Conservation (phyloP, 1,284 basidiomycete species). For the Boletus mariae region DNA sequence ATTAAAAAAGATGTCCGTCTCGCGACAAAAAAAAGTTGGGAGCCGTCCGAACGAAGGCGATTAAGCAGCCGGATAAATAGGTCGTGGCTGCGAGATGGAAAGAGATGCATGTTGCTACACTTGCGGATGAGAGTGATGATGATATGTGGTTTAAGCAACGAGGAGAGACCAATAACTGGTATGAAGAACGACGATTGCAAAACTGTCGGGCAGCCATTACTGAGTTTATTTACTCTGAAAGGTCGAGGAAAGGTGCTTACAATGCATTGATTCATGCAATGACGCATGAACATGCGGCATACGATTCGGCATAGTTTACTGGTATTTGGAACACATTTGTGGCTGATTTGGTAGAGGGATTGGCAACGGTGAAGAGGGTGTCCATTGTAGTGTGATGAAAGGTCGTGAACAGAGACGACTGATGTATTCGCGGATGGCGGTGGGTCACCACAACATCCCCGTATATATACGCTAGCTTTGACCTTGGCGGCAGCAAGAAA, state of each 20-base stretch:
- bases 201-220: conserved; percentile 1
- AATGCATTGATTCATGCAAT: conserved; percentile 14
- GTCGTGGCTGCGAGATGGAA: conserved; percentile 2
- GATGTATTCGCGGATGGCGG: conserved; percentile 3
- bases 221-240: conserved; percentile 3
- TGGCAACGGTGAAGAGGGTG: conserved; percentile 8
- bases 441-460: background rate
- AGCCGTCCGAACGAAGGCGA: conserved; percentile 13
- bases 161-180: background rate
- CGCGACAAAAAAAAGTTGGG: conserved; percentile 13
- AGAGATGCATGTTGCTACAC: conserved; percentile 4
- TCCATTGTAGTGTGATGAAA: conserved; percentile 19
- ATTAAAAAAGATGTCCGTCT: conserved; percentile 9
- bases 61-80: conserved; percentile 5
- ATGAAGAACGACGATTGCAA: background rate
- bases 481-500: background rate
- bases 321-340: conserved; percentile 11
- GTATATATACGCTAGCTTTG: conserved; percentile 20
- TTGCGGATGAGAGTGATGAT: background rate
- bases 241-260: conserved; percentile 10
- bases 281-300: conserved; percentile 5
- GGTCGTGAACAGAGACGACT: conserved; percentile 6
- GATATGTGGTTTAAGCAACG: background rate
- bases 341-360: background rate
- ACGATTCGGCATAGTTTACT: conserved; percentile 5